These are phyloP conservation scores for Citrus unshiu DNA, from an alignment of 345 rosid genomes.

Conservation along the genomic window DNA sequence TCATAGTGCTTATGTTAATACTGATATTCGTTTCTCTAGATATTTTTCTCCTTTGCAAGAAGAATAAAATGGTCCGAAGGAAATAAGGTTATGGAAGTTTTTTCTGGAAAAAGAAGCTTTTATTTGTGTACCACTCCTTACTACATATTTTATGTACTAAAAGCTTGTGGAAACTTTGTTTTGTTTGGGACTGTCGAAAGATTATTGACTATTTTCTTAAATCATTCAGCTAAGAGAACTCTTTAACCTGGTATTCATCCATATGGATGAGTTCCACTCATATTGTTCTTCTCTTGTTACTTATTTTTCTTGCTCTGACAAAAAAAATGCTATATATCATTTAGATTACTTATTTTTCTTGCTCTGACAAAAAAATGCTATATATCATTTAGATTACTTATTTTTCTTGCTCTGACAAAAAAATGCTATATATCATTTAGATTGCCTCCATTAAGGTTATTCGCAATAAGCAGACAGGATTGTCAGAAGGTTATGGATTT, in stretches of 20 bases:
- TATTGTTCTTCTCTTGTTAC: background rate
- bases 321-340: background rate
- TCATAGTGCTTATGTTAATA: background rate
- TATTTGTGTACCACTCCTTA: background rate
- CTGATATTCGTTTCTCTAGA: background rate
- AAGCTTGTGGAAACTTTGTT: background rate
- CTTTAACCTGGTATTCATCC: background rate
- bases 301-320: conserved; percentile 1
- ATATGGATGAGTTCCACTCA: background rate
- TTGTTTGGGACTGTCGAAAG: background rate
- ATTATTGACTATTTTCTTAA: background rate
- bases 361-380: background rate
- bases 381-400: conserved; percentile 33
- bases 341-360: conserved; percentile 39
- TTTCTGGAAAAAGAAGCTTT: background rate
- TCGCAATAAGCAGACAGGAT: conserved; percentile 85
- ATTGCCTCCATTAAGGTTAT: conserved; percentile 84
- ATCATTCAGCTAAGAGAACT: background rate
- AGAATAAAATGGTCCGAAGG: background rate
- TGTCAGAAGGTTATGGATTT: conserved; percentile 93
- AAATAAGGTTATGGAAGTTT: background rate
- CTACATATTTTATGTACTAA: background rate
- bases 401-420: background rate
- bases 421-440: conserved; percentile 29
- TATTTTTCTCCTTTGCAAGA: background rate